Evolutionary conservation across 1,284 basidiomycete genomes (phyloP), one percentile per base, ranked within the genome.

Genomic region (Fomitopsis schrenkii): DNA sequence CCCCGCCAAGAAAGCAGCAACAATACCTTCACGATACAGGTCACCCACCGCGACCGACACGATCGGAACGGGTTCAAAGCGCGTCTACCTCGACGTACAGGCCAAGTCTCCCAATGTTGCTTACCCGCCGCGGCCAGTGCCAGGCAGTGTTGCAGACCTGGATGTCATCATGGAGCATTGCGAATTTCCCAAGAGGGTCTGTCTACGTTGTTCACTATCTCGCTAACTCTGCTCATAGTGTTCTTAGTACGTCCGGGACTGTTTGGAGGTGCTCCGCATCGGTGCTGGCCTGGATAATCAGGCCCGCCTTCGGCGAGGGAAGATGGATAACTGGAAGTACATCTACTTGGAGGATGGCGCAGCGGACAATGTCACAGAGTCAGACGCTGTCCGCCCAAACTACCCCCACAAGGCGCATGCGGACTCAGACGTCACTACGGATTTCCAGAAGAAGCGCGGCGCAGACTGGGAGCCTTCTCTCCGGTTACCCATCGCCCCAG

Each of bases 81-180:
- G 95, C 59, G 79, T 85, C 52, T 97, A 95, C 71, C 76, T 92
- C 41, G 86, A 93, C 60, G 76, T 92, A 45, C 82, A 86, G 62
- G 79, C 79, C 62, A 74, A 79, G 53, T 79, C 81, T 7, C 84
- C 80, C 45, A 77, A 85, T 65, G 78, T 83, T 54, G 85, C 84
- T n/a, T 93, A 90, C 72, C 93, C 95, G 19, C 91, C 91, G 6
- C 82, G 95, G 60, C 95, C 95, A 22, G 77, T 87, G 12, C 84
- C 90, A 0, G 93, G 93, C 17, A 89, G 90, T 60, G 82, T 94
- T 17, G 82, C 93, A 12, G 95, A 98, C 74, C 75, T 98, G 66
- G 95, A 98, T 74, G 77, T 90, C 28, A 79, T 97, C 1, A 88
- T 95, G 86, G 88, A 94, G 42, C 84, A 94, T 66, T 98, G 95